These are phyloP conservation scores for Puccinia novopanici DNA, from an alignment of 1,284 basidiomycete species.

Conservation along the genomic window DNA sequence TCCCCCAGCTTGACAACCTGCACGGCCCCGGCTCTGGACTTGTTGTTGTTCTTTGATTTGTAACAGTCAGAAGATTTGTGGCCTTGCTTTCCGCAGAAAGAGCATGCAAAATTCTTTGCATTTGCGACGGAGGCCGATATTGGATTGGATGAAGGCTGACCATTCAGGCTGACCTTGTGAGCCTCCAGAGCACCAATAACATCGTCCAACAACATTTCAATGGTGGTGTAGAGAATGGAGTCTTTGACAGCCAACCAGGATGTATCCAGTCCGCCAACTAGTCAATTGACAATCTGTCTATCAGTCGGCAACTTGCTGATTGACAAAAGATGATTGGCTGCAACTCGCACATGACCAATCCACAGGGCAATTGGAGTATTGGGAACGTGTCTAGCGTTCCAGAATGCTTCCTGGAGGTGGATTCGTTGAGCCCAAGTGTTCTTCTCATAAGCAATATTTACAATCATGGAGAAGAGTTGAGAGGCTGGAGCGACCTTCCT, in stretches of 20 bases:
- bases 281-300: background rate
- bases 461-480: background rate
- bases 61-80: background rate
- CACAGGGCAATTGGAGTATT: background rate
- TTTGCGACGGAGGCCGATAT: background rate
- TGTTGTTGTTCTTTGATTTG: too few species aligned
- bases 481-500: too few species aligned
- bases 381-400: background rate
- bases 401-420: too few species aligned
- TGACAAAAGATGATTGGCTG: background rate
- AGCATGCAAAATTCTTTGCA: background rate
- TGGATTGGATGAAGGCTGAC: background rate
- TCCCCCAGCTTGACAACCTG: too few species aligned
- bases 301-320: background rate
- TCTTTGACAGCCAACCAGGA: slow-evolving; percentile 4
- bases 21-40: too few species aligned
- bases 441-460: slow-evolving; percentile 15
- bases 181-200: background rate
- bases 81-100: background rate
- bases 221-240: background rate
- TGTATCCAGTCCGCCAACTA: background rate
- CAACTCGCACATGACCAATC: background rate
- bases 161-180: slow-evolving; percentile 2
- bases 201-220: background rate
- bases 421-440: slow-evolving; percentile 1